Evolutionary conservation across 2,329 filamentous ascomycete genomes (phyloP), one percentile per base, ranked within the genome.

Genomic region (Aotearoamyces nothofagi): DNA sequence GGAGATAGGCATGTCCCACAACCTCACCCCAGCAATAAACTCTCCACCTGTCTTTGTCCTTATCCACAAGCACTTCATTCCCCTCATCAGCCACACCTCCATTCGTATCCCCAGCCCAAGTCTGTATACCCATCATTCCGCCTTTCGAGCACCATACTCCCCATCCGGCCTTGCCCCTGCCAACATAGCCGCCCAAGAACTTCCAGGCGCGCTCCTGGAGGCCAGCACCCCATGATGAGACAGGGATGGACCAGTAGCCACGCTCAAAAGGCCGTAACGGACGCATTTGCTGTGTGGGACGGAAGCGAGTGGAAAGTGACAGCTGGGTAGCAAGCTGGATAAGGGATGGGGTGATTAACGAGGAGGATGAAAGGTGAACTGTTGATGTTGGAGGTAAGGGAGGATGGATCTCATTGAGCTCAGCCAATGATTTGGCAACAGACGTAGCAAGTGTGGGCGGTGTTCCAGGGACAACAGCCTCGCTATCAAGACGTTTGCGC

Each of bases 1-100:
- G 49, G 4, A 90, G 52, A 49, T 83, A 92, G 17, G 81, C 61
- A 42, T 92, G 76, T 30, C 70, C 64, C 0, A 70, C 69, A 1
- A 82, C 56, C 36, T 76, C 66, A 0, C 79, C 84, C 75, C 80
- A 93, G 44, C 80, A 81, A 46, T 79, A 90, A 1, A 87, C 50
- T 17, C 71, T 65, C 2, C 92, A 48, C 14, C n/a, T n/a, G n/a
- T 24, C 17, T 25, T 15, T 12, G 17, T 14, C 13, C n/a, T 26
- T 13, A 30, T 30, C 24, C n/a, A 5, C 3, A 20, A 20, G 19
- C 7, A 9, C 12, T 24, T 22, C n/a, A n/a, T n/a, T n/a, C n/a
- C 16, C 17, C 12, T 15, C 9, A 20, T 15, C 17, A 12, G 9
- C 17, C 5, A 24, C 28, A 11, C 10, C 10, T 26, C 22, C 22